Evolutionary conservation across 2,329 filamentous ascomycete species (phyloP).

Genomic region (Colletotrichum salicis): DNA sequence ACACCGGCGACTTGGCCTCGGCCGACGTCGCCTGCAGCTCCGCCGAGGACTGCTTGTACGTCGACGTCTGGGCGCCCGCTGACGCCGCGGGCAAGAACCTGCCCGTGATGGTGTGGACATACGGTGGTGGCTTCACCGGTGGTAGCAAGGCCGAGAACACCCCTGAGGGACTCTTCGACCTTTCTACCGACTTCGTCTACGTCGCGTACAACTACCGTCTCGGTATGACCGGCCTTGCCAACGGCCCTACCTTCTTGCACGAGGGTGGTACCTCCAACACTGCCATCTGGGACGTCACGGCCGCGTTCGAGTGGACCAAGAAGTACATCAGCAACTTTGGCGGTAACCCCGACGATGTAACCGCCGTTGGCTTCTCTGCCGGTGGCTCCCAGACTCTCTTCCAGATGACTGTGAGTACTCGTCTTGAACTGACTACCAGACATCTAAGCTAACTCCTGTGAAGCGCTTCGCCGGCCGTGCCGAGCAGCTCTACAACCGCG

Average conservation of each 20-base stretch:
- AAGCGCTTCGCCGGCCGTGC: conserved; percentile 30
- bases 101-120: conserved; percentile 57
- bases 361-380: conserved; percentile 62
- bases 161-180: conserved; percentile 44
- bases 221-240: conserved; percentile 54
- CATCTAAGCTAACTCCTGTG: conserved; percentile 9
- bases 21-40: conserved; percentile 16
- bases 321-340: conserved; percentile 61
- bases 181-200: conserved; percentile 44
- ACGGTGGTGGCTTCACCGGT: conserved; percentile 55
- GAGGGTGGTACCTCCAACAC: conserved; percentile 53
- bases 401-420: conserved; percentile 53
- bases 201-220: conserved; percentile 55
- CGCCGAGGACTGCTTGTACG: conserved; percentile 14
- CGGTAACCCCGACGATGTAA: conserved; percentile 59
- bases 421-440: no score
- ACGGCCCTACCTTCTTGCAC: conserved; percentile 34
- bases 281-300: conserved; percentile 41
- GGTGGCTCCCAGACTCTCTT: conserved; percentile 59
- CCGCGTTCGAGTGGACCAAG: conserved; percentile 61
- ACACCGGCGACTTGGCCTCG: conserved; percentile 7
- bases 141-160: conserved; percentile 42
- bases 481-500: conserved; percentile 17
- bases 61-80: conserved; percentile 16
- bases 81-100: conserved; percentile 4